phyloP scores from a whole-genome alignment of 768 basidiomycete genomes.

The Collybia sordida region DNA sequence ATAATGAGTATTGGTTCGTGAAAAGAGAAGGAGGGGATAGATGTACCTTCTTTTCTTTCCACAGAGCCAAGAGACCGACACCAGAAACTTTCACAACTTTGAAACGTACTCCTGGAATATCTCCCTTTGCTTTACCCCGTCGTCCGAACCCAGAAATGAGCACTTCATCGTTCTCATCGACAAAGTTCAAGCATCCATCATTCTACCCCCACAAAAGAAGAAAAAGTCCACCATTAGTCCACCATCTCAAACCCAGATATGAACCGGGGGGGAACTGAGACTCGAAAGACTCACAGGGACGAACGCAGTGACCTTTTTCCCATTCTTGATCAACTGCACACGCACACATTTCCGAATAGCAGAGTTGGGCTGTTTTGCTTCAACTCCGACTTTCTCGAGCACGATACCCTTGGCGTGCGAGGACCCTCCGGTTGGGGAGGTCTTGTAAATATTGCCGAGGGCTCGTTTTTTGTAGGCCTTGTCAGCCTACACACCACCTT shows the following conservation, averaged over 20 bases:
- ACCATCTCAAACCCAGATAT: too few species aligned
- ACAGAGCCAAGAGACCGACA: conserved; percentile 95
- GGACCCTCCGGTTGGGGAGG: conserved; percentile 97
- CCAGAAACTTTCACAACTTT: conserved; percentile 99
- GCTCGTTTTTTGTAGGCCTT: conserved; percentile 99
- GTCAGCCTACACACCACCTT: conserved; percentile 67
- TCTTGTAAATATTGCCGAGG: conserved; percentile 99
- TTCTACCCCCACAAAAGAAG: conserved; percentile 53
- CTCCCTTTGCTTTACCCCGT: conserved; percentile 99
- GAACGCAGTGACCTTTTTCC: conserved; percentile 99
- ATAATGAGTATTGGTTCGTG: background rate
- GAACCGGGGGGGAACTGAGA: background rate
- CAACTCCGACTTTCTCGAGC: conserved; percentile 99
- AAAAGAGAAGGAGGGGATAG: background rate
- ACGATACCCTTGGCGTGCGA: conserved; percentile 99
- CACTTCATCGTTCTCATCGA: conserved; percentile 99
- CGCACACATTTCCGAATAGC: conserved; percentile 99
- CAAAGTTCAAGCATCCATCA: conserved; percentile 97
- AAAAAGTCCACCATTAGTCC: too few species aligned
- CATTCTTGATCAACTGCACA: conserved; percentile 99
- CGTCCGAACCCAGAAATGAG: conserved; percentile 99
- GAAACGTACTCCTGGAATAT: conserved; percentile 99
- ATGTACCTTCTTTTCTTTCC: conserved; percentile 98
- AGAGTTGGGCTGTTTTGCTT: conserved; percentile 99
- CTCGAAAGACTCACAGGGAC: conserved; percentile 71